A percentile compares a stretch with the other conserved stretches of the same genome.
These are phyloP conservation scores for Astrephomene gubernaculifera DNA, from an alignment of 139 green algal species.

Conservation along the genomic window DNA sequence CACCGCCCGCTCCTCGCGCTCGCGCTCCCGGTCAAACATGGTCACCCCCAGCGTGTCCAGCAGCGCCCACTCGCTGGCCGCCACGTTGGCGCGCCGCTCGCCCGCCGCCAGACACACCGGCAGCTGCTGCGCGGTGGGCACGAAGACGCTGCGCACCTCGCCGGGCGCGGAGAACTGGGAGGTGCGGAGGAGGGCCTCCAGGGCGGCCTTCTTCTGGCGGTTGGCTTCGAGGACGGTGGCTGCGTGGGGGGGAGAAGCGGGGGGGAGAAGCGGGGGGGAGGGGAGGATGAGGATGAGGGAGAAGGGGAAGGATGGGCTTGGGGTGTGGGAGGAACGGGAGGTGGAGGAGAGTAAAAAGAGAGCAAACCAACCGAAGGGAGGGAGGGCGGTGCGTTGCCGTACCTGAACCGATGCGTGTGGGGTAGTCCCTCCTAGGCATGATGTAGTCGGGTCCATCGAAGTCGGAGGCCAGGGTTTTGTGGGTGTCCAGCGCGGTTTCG, in stretches of 20 bases:
- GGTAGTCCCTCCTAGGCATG: background rate
- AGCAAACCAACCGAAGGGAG: too few relatives aligned
- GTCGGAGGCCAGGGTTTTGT: background rate
- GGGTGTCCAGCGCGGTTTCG: slow-evolving; percentile 20
- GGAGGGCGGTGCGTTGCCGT: background rate
- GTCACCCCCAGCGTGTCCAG: slow-evolving; percentile 37
- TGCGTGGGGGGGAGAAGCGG: background rate
- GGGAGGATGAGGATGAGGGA: background rate
- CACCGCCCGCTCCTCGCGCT: background rate
- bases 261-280: background rate
- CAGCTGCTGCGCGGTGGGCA: slow-evolving; percentile 36
- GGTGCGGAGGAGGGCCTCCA: background rate
- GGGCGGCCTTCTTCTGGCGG: background rate
- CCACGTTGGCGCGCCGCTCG: slow-evolving; percentile 28
- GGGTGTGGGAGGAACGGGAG: too few relatives aligned
- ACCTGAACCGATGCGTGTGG: slow-evolving; percentile 13
- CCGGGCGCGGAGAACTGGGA: background rate
- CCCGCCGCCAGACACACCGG: slow-evolving; percentile 24
- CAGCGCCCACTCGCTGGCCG: slow-evolving; percentile 36
- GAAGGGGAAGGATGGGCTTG: background rate
- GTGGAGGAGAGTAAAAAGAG: too few relatives aligned
- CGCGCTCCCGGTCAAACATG: background rate
- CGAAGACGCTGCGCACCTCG: slow-evolving; percentile 34
- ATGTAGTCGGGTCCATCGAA: slow-evolving; percentile 3
- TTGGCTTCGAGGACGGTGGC: background rate